These are phyloP conservation scores for Cardiosporidium cionae DNA, from an alignment of 169 alveolate genomes.

Conservation along the genomic window DNA sequence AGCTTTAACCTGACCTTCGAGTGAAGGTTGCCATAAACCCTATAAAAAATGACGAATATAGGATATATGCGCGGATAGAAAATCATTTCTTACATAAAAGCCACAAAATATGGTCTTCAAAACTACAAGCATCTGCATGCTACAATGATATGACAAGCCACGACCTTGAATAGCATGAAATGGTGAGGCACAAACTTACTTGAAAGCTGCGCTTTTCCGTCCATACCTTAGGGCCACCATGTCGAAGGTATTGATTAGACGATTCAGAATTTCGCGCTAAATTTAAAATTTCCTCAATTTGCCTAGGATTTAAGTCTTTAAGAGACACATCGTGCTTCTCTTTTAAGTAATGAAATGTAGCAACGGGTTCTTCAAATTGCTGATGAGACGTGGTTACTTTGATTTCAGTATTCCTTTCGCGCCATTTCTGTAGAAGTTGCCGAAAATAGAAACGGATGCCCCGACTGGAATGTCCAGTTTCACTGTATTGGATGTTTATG, in stretches of 20 bases:
- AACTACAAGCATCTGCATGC: background rate
- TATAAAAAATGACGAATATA: background rate
- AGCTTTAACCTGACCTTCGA: constrained; percentile 58
- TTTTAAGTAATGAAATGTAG: background rate
- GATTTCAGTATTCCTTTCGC: constrained; percentile 31
- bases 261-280: constrained; percentile 31
- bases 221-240: constrained; percentile 44
- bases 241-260: constrained; percentile 27
- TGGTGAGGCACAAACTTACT: too few relatives aligned
- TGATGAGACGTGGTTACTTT: background rate
- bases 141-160: too few relatives aligned
- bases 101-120: background rate
- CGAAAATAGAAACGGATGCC: constrained; percentile 36
- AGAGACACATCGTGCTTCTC: constrained; percentile 51
- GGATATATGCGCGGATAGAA: background rate
- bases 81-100: background rate
- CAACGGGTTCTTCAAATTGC: background rate
- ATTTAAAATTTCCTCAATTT: constrained; percentile 29
- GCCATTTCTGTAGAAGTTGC: constrained; percentile 31
- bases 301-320: constrained; percentile 62
- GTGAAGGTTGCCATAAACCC: constrained; percentile 75
- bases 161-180: too few relatives aligned
- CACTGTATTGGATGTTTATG: constrained; percentile 32
- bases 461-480: constrained; percentile 33
- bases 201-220: constrained; percentile 39